These are phyloP conservation scores for Cutaneotrichosporon dermatis DNA, from an alignment of 1,284 basidiomycete genomes.

Conservation along the genomic window DNA sequence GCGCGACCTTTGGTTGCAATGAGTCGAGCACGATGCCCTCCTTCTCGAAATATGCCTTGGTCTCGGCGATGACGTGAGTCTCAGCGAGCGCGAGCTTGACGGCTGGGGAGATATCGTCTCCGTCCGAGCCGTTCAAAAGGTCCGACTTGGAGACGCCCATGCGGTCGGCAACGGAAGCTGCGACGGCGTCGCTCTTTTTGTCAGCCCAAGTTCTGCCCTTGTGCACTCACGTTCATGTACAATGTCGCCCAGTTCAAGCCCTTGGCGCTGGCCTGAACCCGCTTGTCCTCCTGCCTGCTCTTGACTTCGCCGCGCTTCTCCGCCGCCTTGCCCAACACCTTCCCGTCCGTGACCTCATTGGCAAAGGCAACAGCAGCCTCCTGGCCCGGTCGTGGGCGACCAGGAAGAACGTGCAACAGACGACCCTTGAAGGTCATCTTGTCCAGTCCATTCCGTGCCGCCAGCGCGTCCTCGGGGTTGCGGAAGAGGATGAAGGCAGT, in stretches of 20 bases:
- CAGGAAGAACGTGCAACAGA: slow-evolving; percentile 82
- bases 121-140: slow-evolving; percentile 58
- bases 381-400: slow-evolving; percentile 56
- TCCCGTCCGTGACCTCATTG: slow-evolving; percentile 34
- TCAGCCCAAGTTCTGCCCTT: background rate
- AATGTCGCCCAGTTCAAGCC: slow-evolving; percentile 95
- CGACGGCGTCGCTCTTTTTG: slow-evolving; percentile 76
- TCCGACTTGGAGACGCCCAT: slow-evolving; percentile 80
- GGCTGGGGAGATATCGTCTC: slow-evolving; percentile 57
- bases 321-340: slow-evolving; percentile 45
- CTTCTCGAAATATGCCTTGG: slow-evolving; percentile 77
- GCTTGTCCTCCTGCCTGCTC: slow-evolving; percentile 58
- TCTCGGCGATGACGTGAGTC: slow-evolving; percentile 92
- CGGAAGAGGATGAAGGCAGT: slow-evolving; percentile 75
- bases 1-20: slow-evolving; percentile 52
- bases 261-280: slow-evolving; percentile 68
- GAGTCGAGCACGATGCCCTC: slow-evolving; percentile 54
- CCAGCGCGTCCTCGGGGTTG: slow-evolving; percentile 62
- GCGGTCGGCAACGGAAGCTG: slow-evolving; percentile 72
- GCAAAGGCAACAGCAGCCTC: slow-evolving; percentile 53
- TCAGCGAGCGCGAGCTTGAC: slow-evolving; percentile 94
- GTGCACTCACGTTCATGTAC: slow-evolving; percentile 83
- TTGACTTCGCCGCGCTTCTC: slow-evolving; percentile 66
- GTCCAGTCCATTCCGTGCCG: slow-evolving; percentile 74
- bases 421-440: slow-evolving; percentile 87